Base-by-base conservation (phyloP, 352 stramenopile genomes). In the Elongisporangium undulatum region DNA sequence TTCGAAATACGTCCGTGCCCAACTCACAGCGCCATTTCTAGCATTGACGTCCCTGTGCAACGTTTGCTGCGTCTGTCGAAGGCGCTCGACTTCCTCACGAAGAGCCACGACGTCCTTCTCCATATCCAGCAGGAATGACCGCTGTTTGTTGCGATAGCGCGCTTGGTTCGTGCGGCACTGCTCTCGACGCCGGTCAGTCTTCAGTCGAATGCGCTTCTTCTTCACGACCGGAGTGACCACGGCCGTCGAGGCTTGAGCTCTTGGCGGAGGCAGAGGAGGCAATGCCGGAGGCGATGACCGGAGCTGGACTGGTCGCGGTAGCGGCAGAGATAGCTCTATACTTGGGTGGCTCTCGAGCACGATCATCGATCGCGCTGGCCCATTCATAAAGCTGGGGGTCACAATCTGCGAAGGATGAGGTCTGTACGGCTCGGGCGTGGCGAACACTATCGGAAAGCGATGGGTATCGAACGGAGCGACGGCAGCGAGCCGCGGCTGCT, bases 141-240 rank as follows among this genome's bases (percentile, higher is more conserved):
- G 69, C 59, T 86, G 77, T 39, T 79, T 82, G 23, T 74, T 75
- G 22, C 77, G 75, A 61, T 87, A 87, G 19, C 75, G 64, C 20
- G 73, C 77, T 57, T 87, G 77, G 61, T 85, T 87, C 19, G 56
- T 71, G 24, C 77, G 75, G 49, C 77, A 85, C 51, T 87, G 77
- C 51, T 85, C 72, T 2, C 77, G 73, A 51, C 77, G 75, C 2
- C 73, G 66, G 38, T 79, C 68, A 0, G 73, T 75, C 65, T 82
- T 81, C 49, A 72, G 19, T 22, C 61, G 69, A n/a, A 67, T 58
- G 24, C 67, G 69, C 49, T 75, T 84, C 38, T 68, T 68, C 53
- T 71, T 73, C 52, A 45, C 34, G 34, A 45, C 34, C 34, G 34
- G 34, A 45, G 34, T 45, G 13, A 13, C 8, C 10, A 45, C 12